Percentiles rank a stretch among this genome's conserved stretches.
Evolutionary conservation across 2,329 filamentous ascomycete species (phyloP).

Genomic region (Coccinonectria pachysandricola): DNA sequence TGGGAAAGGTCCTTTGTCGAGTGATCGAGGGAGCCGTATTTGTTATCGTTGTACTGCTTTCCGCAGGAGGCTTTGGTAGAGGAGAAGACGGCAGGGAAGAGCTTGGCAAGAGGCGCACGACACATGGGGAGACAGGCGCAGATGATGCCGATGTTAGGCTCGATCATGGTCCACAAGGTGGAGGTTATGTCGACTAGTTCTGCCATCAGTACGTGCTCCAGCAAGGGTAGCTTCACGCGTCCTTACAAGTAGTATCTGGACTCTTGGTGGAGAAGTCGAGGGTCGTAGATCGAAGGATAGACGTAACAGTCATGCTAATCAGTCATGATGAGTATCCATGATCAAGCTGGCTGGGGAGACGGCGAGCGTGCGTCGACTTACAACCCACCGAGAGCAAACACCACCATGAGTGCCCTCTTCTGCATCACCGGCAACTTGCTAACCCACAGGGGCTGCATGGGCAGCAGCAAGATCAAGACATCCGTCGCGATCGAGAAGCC

Average conservation of each 20-base stretch:
- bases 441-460: slow-evolving; percentile 35
- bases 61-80: slow-evolving; percentile 5
- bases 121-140: slow-evolving; percentile 31
- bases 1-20: no score
- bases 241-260: slow-evolving; percentile 26
- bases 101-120: slow-evolving; percentile 25
- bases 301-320: slow-evolving; percentile 28
- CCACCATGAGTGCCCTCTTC: slow-evolving; percentile 30
- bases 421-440: slow-evolving; percentile 31
- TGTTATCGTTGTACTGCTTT: slow-evolving; percentile 3
- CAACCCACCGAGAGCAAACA: slow-evolving; percentile 34
- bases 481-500: slow-evolving; percentile 37
- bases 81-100: slow-evolving; percentile 26
- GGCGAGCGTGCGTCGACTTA: slow-evolving; percentile 22
- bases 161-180: slow-evolving; percentile 30
- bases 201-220: not conserved
- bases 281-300: slow-evolving; percentile 31
- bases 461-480: slow-evolving; percentile 34
- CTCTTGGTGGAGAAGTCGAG: slow-evolving; percentile 29
- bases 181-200: slow-evolving; percentile 24
- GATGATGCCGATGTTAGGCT: slow-evolving; percentile 29
- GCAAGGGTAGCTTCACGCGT: not conserved
- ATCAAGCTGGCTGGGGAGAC: no score
- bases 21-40: no score
- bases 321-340: not conserved